Percentiles rank a stretch among this genome's conserved stretches.
phyloP scores from a whole-genome alignment of 345 rosid species.

The Brassica incana region DNA sequence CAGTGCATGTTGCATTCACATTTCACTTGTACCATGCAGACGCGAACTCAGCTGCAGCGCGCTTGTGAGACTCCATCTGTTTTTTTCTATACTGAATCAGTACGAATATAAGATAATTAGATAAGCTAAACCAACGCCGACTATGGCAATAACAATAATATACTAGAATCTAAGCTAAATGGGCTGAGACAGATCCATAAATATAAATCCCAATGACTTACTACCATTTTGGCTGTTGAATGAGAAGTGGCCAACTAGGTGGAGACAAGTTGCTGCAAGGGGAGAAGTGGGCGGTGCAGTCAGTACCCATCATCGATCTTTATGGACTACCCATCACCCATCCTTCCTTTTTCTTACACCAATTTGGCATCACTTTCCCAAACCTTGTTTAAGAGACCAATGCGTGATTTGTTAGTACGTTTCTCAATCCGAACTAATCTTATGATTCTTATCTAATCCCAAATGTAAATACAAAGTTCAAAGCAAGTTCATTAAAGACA shows the following conservation, averaged over 20 bases:
- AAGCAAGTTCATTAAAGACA: neutral
- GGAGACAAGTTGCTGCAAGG: conserved; percentile 32
- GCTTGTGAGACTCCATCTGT: too few relatives aligned
- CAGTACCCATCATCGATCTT: conserved; percentile 22
- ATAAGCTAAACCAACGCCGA: neutral
- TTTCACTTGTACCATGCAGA: too few relatives aligned
- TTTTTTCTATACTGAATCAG: too few relatives aligned
- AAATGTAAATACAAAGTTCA: too few relatives aligned
- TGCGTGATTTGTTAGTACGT: neutral
- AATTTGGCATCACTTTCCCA: conserved; percentile 18
- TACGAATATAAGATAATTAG: too few relatives aligned
- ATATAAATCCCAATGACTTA: conserved; percentile 1
- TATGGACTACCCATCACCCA: neutral
- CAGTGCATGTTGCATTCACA: conserved; percentile 50
- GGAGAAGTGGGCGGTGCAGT: conserved; percentile 35
- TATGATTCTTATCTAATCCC: neutral
- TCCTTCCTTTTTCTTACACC: conserved; percentile 12
- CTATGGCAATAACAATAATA: neutral
- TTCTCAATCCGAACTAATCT: neutral
- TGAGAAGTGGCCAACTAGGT: conserved; percentile 21
- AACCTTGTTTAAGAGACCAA: neutral
- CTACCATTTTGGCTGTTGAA: neutral
- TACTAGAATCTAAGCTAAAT: neutral
- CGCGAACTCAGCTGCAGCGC: too few relatives aligned
- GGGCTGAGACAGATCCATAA: neutral